phyloP scores from a whole-genome alignment of 257 asterid genomes.

The Misopates orontium region DNA sequence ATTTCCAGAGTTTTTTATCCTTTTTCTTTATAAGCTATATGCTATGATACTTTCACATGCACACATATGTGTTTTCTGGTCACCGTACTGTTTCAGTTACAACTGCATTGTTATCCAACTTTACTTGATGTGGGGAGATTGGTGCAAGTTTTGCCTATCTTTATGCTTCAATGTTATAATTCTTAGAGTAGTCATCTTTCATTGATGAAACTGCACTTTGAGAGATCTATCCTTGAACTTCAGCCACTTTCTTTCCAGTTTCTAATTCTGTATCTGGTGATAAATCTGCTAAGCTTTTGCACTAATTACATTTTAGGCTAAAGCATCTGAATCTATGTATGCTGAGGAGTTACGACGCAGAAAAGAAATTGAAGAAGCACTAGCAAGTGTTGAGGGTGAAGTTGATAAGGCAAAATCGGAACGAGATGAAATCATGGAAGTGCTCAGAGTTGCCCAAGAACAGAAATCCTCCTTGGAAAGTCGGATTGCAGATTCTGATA shows the following conservation, averaged over 20 bases:
- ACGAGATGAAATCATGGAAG: constrained; percentile 45
- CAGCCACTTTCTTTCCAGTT: not conserved
- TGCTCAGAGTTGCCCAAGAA: constrained; percentile 52
- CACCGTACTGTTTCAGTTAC: too few species aligned
- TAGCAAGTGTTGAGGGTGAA: constrained; percentile 52
- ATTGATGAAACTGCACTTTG: not conserved
- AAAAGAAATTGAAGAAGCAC: constrained; percentile 67
- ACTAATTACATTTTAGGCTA: constrained; percentile 44
- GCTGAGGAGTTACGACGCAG: constrained; percentile 53
- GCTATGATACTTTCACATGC: not conserved
- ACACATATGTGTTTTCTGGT: not conserved
- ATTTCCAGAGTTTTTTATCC: not conserved
- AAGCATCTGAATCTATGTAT: constrained; percentile 51
- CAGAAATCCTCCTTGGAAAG: constrained; percentile 52
- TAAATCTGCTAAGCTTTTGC: not conserved
- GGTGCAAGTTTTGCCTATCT: not conserved
- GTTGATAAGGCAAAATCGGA: constrained; percentile 45
- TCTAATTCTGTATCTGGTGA: not conserved
- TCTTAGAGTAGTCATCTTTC: constrained; percentile 13
- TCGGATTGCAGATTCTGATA: constrained; percentile 55
- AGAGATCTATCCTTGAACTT: constrained; percentile 2
- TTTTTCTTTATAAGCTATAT: not conserved
- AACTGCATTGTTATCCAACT: not conserved
- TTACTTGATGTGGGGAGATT: not conserved
- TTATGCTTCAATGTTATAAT: not conserved